phyloP scores from a whole-genome alignment of 768 basidiomycete genomes.

The Tulasnella calospora region DNA sequence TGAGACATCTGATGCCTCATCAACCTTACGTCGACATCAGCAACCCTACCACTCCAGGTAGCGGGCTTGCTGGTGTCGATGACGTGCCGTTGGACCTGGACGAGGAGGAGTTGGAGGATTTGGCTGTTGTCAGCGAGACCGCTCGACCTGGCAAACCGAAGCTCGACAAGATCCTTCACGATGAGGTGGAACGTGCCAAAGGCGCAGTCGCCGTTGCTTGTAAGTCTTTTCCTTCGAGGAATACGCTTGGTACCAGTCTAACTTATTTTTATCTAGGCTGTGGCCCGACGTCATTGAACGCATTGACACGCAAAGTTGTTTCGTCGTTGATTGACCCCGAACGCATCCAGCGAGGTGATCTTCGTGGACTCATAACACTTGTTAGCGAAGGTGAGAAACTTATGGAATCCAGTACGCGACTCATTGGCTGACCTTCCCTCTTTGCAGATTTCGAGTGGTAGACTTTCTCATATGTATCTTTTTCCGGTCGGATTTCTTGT shows the following conservation, averaged over 20 bases:
- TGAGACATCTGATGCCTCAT: slow-evolving; percentile 18
- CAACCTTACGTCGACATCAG: background rate
- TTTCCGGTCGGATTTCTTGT: background rate
- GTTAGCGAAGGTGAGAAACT: slow-evolving; percentile 45
- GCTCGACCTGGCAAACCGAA: slow-evolving; percentile 64
- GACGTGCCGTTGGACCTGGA: slow-evolving; percentile 47
- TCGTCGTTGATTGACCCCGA: slow-evolving; percentile 55
- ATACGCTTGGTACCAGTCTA: background rate
- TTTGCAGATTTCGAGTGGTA: slow-evolving; percentile 24
- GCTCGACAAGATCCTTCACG: slow-evolving; percentile 54
- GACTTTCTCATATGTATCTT: background rate
- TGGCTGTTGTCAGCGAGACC: slow-evolving; percentile 56
- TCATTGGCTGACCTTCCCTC: background rate
- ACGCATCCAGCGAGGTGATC: slow-evolving; percentile 51
- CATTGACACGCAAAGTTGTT: slow-evolving; percentile 60
- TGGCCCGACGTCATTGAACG: slow-evolving; percentile 66
- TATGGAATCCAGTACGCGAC: background rate
- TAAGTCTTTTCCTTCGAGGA: slow-evolving; percentile 39
- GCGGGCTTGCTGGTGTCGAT: slow-evolving; percentile 29
- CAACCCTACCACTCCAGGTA: background rate
- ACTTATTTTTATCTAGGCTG: slow-evolving; percentile 47
- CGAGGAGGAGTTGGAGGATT: slow-evolving; percentile 54
- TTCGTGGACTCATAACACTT: slow-evolving; percentile 54
- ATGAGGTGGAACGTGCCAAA: slow-evolving; percentile 54
- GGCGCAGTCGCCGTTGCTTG: slow-evolving; percentile 65